These are phyloP conservation scores for Wakefieldia striispora DNA, from an alignment of 768 basidiomycete species.

Conservation along the genomic window DNA sequence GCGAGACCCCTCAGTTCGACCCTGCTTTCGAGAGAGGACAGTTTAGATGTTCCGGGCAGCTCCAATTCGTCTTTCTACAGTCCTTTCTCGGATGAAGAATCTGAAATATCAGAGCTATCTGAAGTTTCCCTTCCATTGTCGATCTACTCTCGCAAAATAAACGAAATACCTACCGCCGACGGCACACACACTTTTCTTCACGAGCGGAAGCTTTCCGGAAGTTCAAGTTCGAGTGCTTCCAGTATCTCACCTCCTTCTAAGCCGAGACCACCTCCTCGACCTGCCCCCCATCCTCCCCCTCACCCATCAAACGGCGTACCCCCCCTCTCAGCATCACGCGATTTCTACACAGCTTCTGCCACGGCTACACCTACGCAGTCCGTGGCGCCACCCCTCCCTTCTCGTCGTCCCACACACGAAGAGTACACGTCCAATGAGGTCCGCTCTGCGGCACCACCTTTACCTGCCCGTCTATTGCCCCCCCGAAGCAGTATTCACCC, in stretches of 20 bases:
- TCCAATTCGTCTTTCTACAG: constrained; percentile 23
- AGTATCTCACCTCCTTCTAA: constrained; percentile 10
- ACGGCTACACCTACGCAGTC: constrained; percentile 15
- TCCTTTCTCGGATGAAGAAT: constrained; percentile 33
- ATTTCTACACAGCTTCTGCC: background rate
- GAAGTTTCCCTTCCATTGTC: constrained; percentile 12
- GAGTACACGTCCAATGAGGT: constrained; percentile 4
- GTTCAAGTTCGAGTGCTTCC: constrained; percentile 22
- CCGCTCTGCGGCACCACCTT: constrained; percentile 19
- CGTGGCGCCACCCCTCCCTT: constrained; percentile 41
- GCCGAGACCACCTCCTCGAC: constrained; percentile 24
- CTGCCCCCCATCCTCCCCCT: too few relatives aligned
- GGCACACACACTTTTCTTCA: background rate
- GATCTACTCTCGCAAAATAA: constrained; percentile 5
- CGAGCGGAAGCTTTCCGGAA: constrained; percentile 16
- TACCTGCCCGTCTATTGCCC: constrained; percentile 37
- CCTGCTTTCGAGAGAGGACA: constrained; percentile 23
- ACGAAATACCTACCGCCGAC: background rate
- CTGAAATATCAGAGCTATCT: constrained; percentile 25
- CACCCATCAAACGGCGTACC: constrained; percentile 11
- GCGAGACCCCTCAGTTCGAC: constrained; percentile 10
- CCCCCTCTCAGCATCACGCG: background rate
- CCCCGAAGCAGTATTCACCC: background rate
- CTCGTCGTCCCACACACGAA: constrained; percentile 23
- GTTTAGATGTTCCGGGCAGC: constrained; percentile 15